Evolutionary conservation across 768 basidiomycete genomes (phyloP).

Genomic region (Mycena amicta): DNA sequence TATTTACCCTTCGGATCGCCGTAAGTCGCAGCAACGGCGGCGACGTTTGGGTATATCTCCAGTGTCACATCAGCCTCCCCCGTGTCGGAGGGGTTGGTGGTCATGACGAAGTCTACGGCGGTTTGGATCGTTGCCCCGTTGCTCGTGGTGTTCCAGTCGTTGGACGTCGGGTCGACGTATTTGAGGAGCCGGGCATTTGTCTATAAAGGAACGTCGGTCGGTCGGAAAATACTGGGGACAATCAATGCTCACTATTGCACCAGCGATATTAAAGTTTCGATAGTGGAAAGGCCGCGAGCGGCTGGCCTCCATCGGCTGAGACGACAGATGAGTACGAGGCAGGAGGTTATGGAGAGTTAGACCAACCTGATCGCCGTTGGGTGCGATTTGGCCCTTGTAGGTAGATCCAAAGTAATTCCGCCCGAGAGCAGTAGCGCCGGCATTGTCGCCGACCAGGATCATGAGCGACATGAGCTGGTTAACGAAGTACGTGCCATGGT

Average conservation of each 20-base stretch:
- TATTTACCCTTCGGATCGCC: constrained; percentile 64
- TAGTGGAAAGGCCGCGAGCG: constrained; percentile 72
- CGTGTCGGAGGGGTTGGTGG: constrained; percentile 34
- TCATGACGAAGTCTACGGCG: constrained; percentile 63
- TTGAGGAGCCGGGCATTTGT: constrained; percentile 60
- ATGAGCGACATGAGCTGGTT: constrained; percentile 63
- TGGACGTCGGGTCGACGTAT: constrained; percentile 45
- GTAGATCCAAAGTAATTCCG: constrained; percentile 52
- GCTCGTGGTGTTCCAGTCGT: constrained; percentile 52
- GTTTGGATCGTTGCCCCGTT: constrained; percentile 59
- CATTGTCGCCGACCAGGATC: constrained; percentile 51
- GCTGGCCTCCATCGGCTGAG: constrained; percentile 60
- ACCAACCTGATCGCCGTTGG: constrained; percentile 58
- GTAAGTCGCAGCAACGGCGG: constrained; percentile 56
- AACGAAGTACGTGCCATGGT: constrained; percentile 67
- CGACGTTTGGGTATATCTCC: constrained; percentile 60
- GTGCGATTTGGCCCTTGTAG: constrained; percentile 54
- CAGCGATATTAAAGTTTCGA: constrained; percentile 67
- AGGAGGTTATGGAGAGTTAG: not conserved
- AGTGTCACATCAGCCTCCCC: constrained; percentile 36
- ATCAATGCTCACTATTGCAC: constrained; percentile 56
- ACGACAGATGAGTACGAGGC: not conserved
- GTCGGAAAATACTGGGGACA: not conserved
- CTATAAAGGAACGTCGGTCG: constrained; percentile 29
- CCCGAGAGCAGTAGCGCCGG: constrained; percentile 51